Evolutionary conservation across 2,329 filamentous ascomycete genomes (phyloP).

Genomic region (Penicillium sp.): DNA sequence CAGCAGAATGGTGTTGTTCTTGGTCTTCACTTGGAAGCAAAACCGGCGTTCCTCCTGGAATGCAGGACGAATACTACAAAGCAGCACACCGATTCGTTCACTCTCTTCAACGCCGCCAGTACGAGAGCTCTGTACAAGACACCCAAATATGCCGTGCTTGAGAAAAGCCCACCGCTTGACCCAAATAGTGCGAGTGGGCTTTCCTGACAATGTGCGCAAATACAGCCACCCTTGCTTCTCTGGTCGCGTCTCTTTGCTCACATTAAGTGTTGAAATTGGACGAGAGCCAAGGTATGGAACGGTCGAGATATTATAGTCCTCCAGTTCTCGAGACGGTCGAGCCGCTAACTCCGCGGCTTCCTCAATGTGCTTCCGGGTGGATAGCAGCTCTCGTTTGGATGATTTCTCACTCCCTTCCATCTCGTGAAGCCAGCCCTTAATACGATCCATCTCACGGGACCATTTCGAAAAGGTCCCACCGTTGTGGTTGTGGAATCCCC

Average conservation of each 20-base stretch:
- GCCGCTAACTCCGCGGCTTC: conserved; percentile 61
- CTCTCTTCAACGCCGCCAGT: conserved; percentile 83
- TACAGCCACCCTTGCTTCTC: conserved; percentile 97
- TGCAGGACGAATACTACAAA: conserved; percentile 85
- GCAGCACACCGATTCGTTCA: conserved; percentile 86
- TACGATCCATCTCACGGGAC: conserved; percentile 75
- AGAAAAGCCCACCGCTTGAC: conserved; percentile 90
- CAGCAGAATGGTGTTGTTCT: conserved; percentile 77
- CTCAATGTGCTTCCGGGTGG: conserved; percentile 71
- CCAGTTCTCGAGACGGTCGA: conserved; percentile 80
- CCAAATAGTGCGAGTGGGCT: conserved; percentile 85
- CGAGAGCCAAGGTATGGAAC: conserved; percentile 73
- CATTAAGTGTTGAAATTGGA: conserved; percentile 56
- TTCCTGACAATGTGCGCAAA: conserved; percentile 69
- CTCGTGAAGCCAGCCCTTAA: conserved; percentile 85
- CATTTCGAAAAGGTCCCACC: conserved; percentile 56
- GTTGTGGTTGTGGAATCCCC: conserved; percentile 57
- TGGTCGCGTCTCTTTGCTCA: conserved; percentile 40
- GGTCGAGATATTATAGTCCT: conserved; percentile 83
- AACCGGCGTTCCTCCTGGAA: conserved; percentile 89
- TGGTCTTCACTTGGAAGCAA: conserved; percentile 97
- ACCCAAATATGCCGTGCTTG: conserved; percentile 91
- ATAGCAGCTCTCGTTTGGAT: conserved; percentile 71
- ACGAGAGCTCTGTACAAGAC: conserved; percentile 72
- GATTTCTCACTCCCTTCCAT: conserved; percentile 82